Percentiles rank a stretch among this genome's conserved stretches.
These are phyloP conservation scores for Aegilops longissima DNA, from an alignment of 176 grass and related monocot species.

Conservation along the genomic window DNA sequence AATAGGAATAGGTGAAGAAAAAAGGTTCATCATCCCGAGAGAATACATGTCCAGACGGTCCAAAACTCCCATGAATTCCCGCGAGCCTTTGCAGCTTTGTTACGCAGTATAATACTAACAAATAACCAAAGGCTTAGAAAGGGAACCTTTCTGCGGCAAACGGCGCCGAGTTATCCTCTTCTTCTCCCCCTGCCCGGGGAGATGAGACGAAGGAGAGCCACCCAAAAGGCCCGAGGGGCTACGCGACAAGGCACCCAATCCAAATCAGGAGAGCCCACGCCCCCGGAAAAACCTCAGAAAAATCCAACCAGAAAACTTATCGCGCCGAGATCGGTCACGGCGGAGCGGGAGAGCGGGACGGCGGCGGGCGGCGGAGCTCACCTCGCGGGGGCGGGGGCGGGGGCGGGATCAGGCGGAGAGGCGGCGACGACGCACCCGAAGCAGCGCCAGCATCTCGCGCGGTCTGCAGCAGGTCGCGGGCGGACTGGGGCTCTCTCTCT, in stretches of 20 bases:
- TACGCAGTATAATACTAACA: background rate
- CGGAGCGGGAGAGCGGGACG: too few relatives aligned
- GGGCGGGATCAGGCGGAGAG: conserved; percentile 35
- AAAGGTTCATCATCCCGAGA: conserved; percentile 14
- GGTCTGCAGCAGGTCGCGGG: background rate
- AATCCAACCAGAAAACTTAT: background rate
- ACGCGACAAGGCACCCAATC: conserved; percentile 23
- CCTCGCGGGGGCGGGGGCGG: conserved; percentile 21
- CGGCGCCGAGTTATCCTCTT: conserved; percentile 12
- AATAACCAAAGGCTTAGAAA: background rate
- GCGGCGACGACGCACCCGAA: background rate
- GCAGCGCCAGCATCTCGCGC: conserved; percentile 25
- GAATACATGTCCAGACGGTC: background rate
- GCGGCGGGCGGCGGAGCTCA: conserved; percentile 30
- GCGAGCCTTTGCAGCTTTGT: background rate
- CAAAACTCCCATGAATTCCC: background rate
- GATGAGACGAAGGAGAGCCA: conserved; percentile 21
- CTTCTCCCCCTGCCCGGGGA: background rate
- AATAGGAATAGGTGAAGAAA: background rate
- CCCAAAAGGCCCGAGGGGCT: conserved; percentile 16
- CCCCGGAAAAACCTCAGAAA: background rate
- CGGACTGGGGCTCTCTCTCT: background rate
- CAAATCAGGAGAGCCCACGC: background rate
- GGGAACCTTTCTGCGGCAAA: background rate
- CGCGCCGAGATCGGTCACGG: background rate